Conservation (phyloP, 1,139 yeast genomes). For the Sugiyamaella novakii region DNA sequence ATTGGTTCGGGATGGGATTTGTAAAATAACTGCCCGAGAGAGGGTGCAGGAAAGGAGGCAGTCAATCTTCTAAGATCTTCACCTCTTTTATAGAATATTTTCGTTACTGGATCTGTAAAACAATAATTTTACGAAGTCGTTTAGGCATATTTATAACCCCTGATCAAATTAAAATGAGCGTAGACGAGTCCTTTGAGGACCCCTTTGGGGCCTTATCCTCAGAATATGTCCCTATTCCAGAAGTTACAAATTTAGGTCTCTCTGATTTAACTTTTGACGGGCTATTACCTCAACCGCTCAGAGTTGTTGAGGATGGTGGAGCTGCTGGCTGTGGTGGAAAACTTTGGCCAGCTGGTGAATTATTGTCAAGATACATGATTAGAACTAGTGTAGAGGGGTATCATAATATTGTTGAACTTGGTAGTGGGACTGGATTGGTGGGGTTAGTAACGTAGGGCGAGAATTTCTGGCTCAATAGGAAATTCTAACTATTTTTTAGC, state of each 20-base stretch:
- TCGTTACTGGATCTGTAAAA: too few species aligned
- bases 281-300: conserved; percentile 43
- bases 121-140: too few species aligned
- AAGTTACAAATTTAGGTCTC: conserved; percentile 46
- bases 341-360: conserved; percentile 61
- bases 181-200: too few species aligned
- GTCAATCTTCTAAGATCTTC: too few species aligned
- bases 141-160: too few species aligned
- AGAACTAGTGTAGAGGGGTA: conserved; percentile 35
- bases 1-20: too few species aligned
- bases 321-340: conserved; percentile 62
- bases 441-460: conserved; percentile 41
- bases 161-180: too few species aligned
- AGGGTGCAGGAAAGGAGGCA: too few species aligned
- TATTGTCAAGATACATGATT: conserved; percentile 50
- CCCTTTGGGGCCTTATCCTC: conserved; percentile 9
- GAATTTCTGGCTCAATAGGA: too few species aligned
- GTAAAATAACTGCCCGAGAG: too few species aligned
- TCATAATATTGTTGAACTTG: conserved; percentile 51
- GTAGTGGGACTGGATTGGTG: conserved; percentile 59
- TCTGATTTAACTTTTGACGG: conserved; percentile 49
- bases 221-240: conserved; percentile 42
- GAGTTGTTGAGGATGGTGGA: conserved; percentile 57
- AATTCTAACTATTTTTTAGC: conserved; percentile 26
- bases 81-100: too few species aligned